Base-by-base conservation (phyloP, 140 eudicot species). In the Senecio squalidus region DNA sequence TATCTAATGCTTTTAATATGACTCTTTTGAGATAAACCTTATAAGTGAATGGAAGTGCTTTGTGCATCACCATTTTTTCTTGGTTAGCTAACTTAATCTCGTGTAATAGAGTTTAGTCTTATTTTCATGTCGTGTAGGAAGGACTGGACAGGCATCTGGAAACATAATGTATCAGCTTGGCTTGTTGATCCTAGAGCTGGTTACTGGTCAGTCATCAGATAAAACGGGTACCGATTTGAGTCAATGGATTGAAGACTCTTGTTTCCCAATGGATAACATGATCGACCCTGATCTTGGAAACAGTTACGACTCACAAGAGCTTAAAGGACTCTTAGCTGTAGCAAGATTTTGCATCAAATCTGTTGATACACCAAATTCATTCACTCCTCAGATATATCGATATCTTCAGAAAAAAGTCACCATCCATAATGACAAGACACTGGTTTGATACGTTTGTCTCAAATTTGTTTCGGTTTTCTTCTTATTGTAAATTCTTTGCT, bases 261-360 rank as follows among this genome's bases (percentile, higher is more conserved):
- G 63, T 46, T 73, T 80, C 44, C 72, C 71, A 28, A 75, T 82
- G 64, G 77, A 80, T 40, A 75, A 80, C 62, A 85, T 89, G 93
- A 77, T 89, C 3, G 94, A 89, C 84, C 97, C 97, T 34, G 97
- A 89, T 66, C 84, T 89, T 30, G 97, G 95, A 45, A 64, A 78
- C 39, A 74, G 58, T 66, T 89, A 89, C 21, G 73, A 89, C 60
- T 73, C 82, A 1, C 55, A 54, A 71, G 93, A 83, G 72, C 81
- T 89, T 23, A 80, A 75, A 75, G 80, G 80, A 50, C 84, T 89
- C 29, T 63, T 89, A 55, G 82, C 81, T 25, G 85, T 89, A 14
- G 95, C 97, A 65, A 82, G 84, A 71, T 68, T 89, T 73, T 89
- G 97, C 67, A 60, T 85, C 58, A 78, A 64, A 48, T 77, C 89